Evolutionary conservation across 1,284 basidiomycete species (phyloP).

Genomic region (Ustilago curta): DNA sequence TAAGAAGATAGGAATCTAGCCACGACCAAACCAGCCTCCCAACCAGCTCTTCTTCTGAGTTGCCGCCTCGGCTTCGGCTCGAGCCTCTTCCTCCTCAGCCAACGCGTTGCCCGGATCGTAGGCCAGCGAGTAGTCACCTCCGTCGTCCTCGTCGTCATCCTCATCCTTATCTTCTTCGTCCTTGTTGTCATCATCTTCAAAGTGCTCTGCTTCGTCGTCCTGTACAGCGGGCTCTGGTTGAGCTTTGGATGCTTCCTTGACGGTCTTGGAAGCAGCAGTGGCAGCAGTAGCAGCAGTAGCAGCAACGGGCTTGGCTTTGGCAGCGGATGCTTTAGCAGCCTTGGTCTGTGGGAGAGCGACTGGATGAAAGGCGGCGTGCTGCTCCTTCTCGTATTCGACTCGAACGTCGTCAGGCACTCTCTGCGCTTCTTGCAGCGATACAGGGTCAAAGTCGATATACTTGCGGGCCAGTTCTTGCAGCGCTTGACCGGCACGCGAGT

Average conservation of each 20-base stretch:
- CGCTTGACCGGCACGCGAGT: constrained; percentile 59
- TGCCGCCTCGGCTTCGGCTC: constrained; percentile 37
- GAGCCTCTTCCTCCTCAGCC: constrained; percentile 59
- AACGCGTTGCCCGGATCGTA: constrained; percentile 60
- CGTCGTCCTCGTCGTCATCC: constrained; percentile 28
- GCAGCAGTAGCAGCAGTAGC: too few relatives aligned
- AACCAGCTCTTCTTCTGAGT: constrained; percentile 62
- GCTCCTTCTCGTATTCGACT: constrained; percentile 44
- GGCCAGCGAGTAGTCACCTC: constrained; percentile 36
- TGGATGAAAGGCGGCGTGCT: constrained; percentile 13
- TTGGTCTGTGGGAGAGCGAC: constrained; percentile 15
- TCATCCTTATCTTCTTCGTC: constrained; percentile 26
- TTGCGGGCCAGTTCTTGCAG: constrained; percentile 60
- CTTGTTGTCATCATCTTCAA: constrained; percentile 28
- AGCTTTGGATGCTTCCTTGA: constrained; percentile 12
- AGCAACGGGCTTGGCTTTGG: constrained; percentile 16
- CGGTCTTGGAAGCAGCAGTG: constrained; percentile 11
- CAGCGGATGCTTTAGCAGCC: constrained; percentile 13
- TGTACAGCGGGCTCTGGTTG: constrained; percentile 6
- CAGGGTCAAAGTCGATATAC: constrained; percentile 65
- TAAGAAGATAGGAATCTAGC: background rate
- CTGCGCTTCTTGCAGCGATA: constrained; percentile 48
- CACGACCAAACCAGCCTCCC: constrained; percentile 63
- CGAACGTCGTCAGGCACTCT: constrained; percentile 36
- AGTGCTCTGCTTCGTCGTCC: constrained; percentile 34